These are phyloP conservation scores for Panicum hallii DNA, from an alignment of 202 grass and related monocot species.

Conservation along the genomic window DNA sequence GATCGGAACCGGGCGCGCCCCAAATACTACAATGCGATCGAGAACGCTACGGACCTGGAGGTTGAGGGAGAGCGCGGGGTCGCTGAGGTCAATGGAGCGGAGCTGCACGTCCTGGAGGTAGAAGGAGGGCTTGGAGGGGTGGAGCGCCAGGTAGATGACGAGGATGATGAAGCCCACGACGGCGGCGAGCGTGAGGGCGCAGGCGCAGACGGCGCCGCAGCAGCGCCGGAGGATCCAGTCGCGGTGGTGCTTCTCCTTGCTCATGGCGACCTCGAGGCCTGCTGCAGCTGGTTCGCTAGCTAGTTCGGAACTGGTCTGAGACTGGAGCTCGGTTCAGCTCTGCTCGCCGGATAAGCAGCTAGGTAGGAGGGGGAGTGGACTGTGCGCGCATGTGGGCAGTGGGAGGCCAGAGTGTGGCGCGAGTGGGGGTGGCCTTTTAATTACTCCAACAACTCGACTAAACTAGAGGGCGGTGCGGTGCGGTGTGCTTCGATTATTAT, in stretches of 20 bases:
- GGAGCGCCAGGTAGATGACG: slow-evolving; percentile 51
- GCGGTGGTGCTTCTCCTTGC: slow-evolving; percentile 58
- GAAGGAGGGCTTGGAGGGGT: slow-evolving; percentile 59
- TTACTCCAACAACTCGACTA: slow-evolving; percentile 19
- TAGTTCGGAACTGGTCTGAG: not conserved
- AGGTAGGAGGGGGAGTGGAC: not conserved
- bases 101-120: slow-evolving; percentile 69
- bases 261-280: slow-evolving; percentile 24
- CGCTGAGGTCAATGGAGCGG: slow-evolving; percentile 53
- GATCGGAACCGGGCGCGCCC: too few relatives aligned
- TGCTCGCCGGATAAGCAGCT: too few relatives aligned
- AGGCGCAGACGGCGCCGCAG: slow-evolving; percentile 63
- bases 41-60: slow-evolving; percentile 28
- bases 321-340: not conserved
- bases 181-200: slow-evolving; percentile 62
- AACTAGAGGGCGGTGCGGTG: slow-evolving; percentile 1
- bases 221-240: slow-evolving; percentile 62
- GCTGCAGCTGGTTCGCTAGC: too few relatives aligned
- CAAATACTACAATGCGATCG: too few relatives aligned
- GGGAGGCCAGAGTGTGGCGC: slow-evolving; percentile 36
- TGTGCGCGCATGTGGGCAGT: slow-evolving; percentile 47
- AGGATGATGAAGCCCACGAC: slow-evolving; percentile 50
- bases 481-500: not conserved
- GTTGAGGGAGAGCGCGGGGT: slow-evolving; percentile 39
- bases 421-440: slow-evolving; percentile 39